Base-by-base conservation (phyloP, 495 filamentous ascomycete species). In the Amniculicola lignicola region DNA sequence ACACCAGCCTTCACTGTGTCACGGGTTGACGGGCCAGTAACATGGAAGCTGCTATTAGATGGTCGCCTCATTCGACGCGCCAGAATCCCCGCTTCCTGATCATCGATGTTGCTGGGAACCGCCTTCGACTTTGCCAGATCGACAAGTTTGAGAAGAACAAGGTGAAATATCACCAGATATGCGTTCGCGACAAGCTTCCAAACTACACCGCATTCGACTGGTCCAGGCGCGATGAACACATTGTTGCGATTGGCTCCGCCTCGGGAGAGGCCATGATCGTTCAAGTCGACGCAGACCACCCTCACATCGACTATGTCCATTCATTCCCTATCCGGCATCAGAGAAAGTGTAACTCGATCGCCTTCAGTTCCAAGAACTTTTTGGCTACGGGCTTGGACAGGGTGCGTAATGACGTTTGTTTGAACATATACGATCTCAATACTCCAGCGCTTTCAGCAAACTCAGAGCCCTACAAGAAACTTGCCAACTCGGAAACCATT, bases 401-500 rank as follows among this genome's bases (percentile, higher is more conserved):
- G 56, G 89, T 95, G 25, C 83, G 94, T 3, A 95, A 91, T 69
- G 93, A 97, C 69, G 85, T 86, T 54, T 95, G 89, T 63, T 76
- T 98, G 37, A 90, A 96, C 64, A 85, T 97, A 24, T 98, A 92
- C 84, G 94, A 98, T 70, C 77, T 94, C 45, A 87, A 83, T 57
- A 83, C 83, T 47, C 69, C 53, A 61, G 68, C 58, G 55, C 65
- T 62, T 23, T 77, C 74, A 51, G 68, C 71, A 9, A 69, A 67
- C 54, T 63, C 75, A 27, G 88, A 89, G 62, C 84, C 90, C 9
- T 65, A 81, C 39, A 72, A 85, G 65, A 82, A 87, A 40, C 72
- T 96, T 11, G 88, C 90, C 23, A 88, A 83, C 45, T 89, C 87
- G 28, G 89, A 95, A 53, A 84, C 87, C 10, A 88, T 98, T 25